Conservation (phyloP, 441 rosid genomes). For the Monsonia emarginata region DNA sequence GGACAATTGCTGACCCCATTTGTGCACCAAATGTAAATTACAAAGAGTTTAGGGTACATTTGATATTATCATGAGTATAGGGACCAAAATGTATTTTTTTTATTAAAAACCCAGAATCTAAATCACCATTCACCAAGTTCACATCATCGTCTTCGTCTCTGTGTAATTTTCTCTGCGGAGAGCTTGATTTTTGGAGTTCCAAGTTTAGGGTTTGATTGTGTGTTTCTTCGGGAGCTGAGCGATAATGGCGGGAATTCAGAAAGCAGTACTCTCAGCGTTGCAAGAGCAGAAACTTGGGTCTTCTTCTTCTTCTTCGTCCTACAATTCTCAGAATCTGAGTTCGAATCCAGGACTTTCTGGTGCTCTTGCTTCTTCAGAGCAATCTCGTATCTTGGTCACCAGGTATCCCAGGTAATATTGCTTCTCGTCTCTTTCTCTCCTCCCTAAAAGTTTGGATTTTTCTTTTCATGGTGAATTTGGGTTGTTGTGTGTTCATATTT, state of each 20-base stretch:
- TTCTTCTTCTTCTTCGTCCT: slow-evolving; percentile 30
- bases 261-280: slow-evolving; percentile 27
- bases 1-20: slow-evolving; percentile 43
- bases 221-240: not conserved
- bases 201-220: not conserved
- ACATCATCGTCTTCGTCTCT: too few relatives aligned
- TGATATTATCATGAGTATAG: not conserved
- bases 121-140: too few relatives aligned
- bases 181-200: too few relatives aligned
- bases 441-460: not conserved
- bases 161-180: too few relatives aligned
- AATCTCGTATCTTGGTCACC: slow-evolving; percentile 32
- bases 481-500: too few relatives aligned
- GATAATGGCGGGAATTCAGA: slow-evolving; percentile 54
- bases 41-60: not conserved
- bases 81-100: not conserved
- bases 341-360: slow-evolving; percentile 17
- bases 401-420: slow-evolving; percentile 46
- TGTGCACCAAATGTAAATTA: not conserved
- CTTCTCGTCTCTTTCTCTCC: not conserved
- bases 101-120: too few relatives aligned
- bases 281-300: slow-evolving; percentile 33
- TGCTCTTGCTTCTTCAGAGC: slow-evolving; percentile 38
- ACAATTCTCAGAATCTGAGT: too few relatives aligned
- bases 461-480: too few relatives aligned